Evolutionary conservation across 1,139 yeast species (phyloP), one percentile per base, ranked within the genome.

Genomic region (Saccharomyces hybrid): DNA sequence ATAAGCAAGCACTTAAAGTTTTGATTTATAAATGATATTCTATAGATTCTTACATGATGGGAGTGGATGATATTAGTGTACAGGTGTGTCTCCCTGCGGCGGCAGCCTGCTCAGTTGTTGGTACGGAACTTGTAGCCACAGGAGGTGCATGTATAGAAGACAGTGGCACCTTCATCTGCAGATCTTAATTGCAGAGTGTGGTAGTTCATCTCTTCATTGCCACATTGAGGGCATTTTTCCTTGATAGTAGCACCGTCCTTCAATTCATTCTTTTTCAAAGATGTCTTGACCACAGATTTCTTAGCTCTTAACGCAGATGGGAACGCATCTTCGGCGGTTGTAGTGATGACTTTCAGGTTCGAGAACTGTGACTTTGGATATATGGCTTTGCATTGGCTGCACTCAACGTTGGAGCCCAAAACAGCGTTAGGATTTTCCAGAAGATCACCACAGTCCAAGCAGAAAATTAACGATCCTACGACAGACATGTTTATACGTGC

Each of bases 141-240:
- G 52, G 80, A 76, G 1, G 96, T 86, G 77, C 99, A 93, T 1
- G 99, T 91, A 74, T 93, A 95, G 70, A 93, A 95, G 32, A 87
- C 95, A 5, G 95, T 87, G 29, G 95, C 95, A 78, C 99, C 99
- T 79, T 93, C 99, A 79, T 93, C 99, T 2, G 99, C 99, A 53
- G 96, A 88, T 75, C 99, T 83, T 64, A 93, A 80, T 73, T 93
- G 99, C 64, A 93, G 77, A 8, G 99, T 93, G 69, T 93, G 97
- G 72, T 93, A 93, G 70, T 86, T 93, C 99, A 95, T 95, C 73
- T 93, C 97, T 67, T 93, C 97, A 72, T 91, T 82, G 51, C 96
- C 97, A 81, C 99, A 93, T 73, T 90, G 84, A 23, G 98, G 98
- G 78, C 99, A 93, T 69, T 87, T 90, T 71, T 93, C 99, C 71